Conservation (phyloP, 495 filamentous ascomycete species). For the Aspergillus affinis region DNA sequence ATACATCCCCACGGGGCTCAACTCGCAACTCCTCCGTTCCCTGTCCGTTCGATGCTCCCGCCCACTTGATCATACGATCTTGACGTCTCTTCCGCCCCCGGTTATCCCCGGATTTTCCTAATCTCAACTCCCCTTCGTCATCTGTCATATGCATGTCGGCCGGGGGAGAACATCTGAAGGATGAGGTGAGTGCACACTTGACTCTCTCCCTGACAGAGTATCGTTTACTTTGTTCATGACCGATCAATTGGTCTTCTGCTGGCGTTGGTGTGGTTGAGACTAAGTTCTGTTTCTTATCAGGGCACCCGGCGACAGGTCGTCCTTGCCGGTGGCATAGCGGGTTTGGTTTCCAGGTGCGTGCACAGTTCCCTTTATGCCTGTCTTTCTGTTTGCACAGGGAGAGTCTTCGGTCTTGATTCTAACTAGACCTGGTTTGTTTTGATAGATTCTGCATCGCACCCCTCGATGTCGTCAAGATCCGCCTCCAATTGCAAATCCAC, state of each 20-base stretch:
- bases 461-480: slow-evolving; percentile 94
- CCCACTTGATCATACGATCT: background rate
- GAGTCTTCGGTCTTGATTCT: background rate
- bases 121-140: background rate
- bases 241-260: background rate
- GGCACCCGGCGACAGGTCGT: slow-evolving; percentile 82
- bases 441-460: slow-evolving; percentile 83
- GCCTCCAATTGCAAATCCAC: slow-evolving; percentile 86
- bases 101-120: background rate
- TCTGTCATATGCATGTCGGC: slow-evolving; percentile 66
- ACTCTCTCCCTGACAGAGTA: too few species aligned
- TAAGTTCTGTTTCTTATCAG: slow-evolving; percentile 36
- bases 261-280: background rate
- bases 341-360: slow-evolving; percentile 76
- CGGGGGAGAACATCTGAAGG: slow-evolving; percentile 73
- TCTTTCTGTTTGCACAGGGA: too few species aligned
- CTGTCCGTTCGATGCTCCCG: background rate
- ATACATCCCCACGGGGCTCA: too few species aligned
- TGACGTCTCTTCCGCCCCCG: background rate
- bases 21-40: too few species aligned
- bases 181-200: slow-evolving; percentile 62
- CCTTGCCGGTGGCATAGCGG: slow-evolving; percentile 80
- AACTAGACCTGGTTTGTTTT: background rate
- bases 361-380: background rate
- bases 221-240: background rate